These are phyloP conservation scores for Nadsonia fulvescens DNA, from an alignment of 805 yeast genomes.

Conservation along the genomic window DNA sequence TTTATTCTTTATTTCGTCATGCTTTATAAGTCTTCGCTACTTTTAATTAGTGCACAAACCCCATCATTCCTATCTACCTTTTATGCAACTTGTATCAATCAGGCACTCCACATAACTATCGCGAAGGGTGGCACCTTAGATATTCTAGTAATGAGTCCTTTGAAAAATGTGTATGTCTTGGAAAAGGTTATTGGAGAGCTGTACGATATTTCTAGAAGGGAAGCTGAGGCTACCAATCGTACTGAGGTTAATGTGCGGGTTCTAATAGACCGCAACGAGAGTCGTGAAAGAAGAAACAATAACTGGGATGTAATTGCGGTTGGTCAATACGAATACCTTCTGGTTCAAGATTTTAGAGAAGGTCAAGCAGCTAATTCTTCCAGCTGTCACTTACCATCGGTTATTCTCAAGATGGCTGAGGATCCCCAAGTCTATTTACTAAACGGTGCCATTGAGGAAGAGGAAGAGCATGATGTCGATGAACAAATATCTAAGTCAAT, in stretches of 20 bases:
- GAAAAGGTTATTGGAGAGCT: constrained; percentile 13
- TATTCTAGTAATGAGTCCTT: constrained; percentile 14
- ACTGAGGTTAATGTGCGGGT: constrained; percentile 13
- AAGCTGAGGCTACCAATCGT: constrained; percentile 8
- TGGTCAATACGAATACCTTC: constrained; percentile 12
- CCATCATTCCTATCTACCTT: too few relatives aligned
- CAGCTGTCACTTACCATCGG: constrained; percentile 9
- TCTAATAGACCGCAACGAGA: constrained; percentile 17
- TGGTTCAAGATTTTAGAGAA: neutral
- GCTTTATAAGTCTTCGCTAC: too few relatives aligned
- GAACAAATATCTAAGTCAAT: constrained; percentile 4
- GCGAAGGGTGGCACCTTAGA: constrained; percentile 17
- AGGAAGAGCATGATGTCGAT: constrained; percentile 5
- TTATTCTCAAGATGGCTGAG: constrained; percentile 9
- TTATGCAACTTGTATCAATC: too few relatives aligned
- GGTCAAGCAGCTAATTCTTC: constrained; percentile 1
- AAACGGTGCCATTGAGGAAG: constrained; percentile 9
- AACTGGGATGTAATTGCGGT: constrained; percentile 19
- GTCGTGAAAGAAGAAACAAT: constrained; percentile 12
- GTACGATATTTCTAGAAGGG: constrained; percentile 12
- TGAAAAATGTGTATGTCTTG: constrained; percentile 11
- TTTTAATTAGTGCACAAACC: too few relatives aligned
- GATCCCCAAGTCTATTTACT: constrained; percentile 8
- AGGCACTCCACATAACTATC: too few relatives aligned
- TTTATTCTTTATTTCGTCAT: too few relatives aligned